phyloP scores from a whole-genome alignment of 179 eudicot genomes.

The Beta macrorhiza region DNA sequence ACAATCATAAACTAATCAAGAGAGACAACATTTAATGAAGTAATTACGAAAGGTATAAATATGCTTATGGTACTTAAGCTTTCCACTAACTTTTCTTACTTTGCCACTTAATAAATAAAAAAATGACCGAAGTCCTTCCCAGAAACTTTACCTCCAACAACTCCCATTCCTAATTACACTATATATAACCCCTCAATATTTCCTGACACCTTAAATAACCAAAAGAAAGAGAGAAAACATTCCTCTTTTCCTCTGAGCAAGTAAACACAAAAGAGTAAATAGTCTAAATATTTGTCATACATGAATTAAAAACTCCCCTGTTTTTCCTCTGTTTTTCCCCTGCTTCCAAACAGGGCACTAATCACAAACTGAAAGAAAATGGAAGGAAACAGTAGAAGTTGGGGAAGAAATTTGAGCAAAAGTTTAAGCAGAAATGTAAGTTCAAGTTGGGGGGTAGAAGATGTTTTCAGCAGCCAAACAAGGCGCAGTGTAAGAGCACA shows the following conservation, averaged over 20 bases:
- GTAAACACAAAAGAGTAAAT: not conserved
- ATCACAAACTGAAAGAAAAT: not conserved
- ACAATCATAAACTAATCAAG: no score
- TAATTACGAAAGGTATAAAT: not conserved
- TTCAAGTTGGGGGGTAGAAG: conserved; percentile 37
- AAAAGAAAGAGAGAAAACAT: not conserved
- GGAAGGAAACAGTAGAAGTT: conserved; percentile 24
- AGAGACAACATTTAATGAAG: not conserved
- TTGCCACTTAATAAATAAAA: conserved; percentile 4
- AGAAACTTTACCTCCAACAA: conserved; percentile 26
- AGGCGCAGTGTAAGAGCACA: conserved; percentile 31
- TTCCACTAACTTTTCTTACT: conserved; percentile 10
- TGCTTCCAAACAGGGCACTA: conserved; percentile 5
- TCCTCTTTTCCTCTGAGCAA: not conserved
- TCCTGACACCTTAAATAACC: conserved; percentile 1
- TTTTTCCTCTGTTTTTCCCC: not conserved
- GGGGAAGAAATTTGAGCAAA: conserved; percentile 35
- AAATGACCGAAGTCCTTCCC: conserved; percentile 14
- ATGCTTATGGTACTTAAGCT: not conserved
- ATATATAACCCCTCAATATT: conserved; percentile 22
- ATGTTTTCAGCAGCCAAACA: conserved; percentile 34
- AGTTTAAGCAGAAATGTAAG: conserved; percentile 22
- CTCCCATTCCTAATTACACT: conserved; percentile 28
- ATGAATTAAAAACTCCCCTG: conserved; percentile 11
- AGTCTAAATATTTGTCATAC: not conserved